A percentile compares a stretch with the other conserved stretches of the same genome.
phyloP scores from a whole-genome alignment of 2,329 filamentous ascomycete species.

The Aspergillus thermomutatus region DNA sequence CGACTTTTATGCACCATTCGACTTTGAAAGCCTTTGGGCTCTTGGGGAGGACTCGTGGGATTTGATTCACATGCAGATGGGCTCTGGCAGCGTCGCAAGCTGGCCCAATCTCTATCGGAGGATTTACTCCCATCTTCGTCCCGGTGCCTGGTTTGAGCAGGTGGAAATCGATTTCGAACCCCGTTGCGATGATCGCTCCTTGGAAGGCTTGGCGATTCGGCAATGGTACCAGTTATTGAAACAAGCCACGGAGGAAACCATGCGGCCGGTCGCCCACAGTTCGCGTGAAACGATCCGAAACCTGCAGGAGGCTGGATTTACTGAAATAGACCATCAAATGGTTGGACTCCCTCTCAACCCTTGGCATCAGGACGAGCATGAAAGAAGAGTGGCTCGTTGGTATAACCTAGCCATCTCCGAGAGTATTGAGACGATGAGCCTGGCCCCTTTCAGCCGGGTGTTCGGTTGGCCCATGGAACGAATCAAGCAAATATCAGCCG shows the following conservation, averaged over 20 bases:
- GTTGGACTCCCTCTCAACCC: conserved; percentile 70
- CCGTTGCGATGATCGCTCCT: conserved; percentile 64
- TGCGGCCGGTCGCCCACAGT: conserved; percentile 65
- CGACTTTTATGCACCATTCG: conserved; percentile 64
- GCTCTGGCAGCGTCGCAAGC: conserved; percentile 71
- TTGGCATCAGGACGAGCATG: conserved; percentile 63
- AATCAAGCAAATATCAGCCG: conserved; percentile 59
- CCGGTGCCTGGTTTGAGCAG: conserved; percentile 77
- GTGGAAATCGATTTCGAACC: conserved; percentile 84
- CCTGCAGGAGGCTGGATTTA: conserved; percentile 72
- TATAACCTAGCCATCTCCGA: conserved; percentile 76
- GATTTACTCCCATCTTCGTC: conserved; percentile 69
- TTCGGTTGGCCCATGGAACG: conserved; percentile 60
- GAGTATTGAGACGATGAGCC: conserved; percentile 68
- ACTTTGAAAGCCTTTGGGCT: conserved; percentile 75
- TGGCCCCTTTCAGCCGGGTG: conserved; percentile 68
- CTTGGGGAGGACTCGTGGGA: conserved; percentile 69
- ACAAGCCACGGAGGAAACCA: conserved; percentile 63
- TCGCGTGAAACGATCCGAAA: conserved; percentile 52
- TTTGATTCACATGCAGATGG: conserved; percentile 77
- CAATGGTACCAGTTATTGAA: conserved; percentile 69
- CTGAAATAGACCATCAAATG: conserved; percentile 69
- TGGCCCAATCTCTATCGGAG: conserved; percentile 75
- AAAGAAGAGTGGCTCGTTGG: conserved; percentile 71
- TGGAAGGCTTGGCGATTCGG: conserved; percentile 54